These are phyloP conservation scores for Mortierella hygrophila DNA, from an alignment of 192 early-diverging fungal species.

Conservation along the genomic window DNA sequence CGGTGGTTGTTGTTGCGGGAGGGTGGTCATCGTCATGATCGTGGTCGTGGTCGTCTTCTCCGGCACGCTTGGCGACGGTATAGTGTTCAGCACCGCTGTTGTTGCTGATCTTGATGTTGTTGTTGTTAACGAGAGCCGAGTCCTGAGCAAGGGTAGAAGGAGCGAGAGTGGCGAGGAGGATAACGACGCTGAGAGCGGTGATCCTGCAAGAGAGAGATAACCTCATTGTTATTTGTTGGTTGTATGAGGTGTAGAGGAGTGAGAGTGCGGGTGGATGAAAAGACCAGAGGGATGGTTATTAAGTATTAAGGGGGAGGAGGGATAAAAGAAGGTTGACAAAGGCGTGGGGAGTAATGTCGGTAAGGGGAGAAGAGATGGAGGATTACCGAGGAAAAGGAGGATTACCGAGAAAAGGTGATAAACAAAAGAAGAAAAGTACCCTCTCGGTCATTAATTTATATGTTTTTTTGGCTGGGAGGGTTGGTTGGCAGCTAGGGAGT, in stretches of 20 bases:
- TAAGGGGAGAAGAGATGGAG: neutral
- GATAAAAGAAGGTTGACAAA: neutral
- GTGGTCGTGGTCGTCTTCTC: conserved; percentile 27
- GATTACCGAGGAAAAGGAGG: conserved; percentile 16
- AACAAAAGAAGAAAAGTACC: neutral
- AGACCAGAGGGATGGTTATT: neutral
- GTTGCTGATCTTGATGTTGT: neutral
- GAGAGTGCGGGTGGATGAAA: neutral
- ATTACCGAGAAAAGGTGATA: no score
- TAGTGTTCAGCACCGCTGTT: neutral
- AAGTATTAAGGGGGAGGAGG: neutral
- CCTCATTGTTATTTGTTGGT: neutral
- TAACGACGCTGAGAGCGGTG: neutral
- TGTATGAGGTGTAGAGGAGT: neutral
- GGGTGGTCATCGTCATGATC: conserved; percentile 36
- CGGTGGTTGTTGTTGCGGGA: neutral
- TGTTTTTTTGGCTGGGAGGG: neutral
- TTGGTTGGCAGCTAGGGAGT: neutral
- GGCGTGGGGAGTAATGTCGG: neutral
- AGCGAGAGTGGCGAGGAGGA: neutral
- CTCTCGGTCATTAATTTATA: neutral
- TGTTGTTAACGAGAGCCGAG: neutral
- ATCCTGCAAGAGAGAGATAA: neutral
- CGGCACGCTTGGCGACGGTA: conserved; percentile 19
- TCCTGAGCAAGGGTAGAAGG: neutral